Conservation (phyloP, 2,329 filamentous ascomycete species). For the Escovopsis weberi region DNA sequence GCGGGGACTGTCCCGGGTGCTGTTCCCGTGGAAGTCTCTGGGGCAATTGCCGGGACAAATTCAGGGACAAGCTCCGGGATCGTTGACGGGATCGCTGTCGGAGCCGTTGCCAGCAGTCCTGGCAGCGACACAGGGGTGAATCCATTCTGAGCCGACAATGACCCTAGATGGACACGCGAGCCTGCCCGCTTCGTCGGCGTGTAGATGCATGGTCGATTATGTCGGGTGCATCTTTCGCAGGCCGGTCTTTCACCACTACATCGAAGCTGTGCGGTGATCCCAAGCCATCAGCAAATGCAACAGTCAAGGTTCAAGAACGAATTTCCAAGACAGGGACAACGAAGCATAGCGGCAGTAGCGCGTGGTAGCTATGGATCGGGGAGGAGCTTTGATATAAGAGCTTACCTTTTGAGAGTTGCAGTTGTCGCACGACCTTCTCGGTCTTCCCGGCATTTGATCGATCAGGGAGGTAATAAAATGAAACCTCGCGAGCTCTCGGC, state of each 20-base stretch:
- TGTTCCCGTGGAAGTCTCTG: too few species aligned
- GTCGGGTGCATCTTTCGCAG: background rate
- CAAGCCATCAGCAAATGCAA: background rate
- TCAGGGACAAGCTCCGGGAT: too few species aligned
- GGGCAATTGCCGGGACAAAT: too few species aligned
- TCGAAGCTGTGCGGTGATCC: background rate
- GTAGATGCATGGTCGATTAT: background rate
- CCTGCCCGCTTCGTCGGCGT: background rate
- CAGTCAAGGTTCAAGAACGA: too few species aligned
- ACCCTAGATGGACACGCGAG: background rate
- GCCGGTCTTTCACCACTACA: background rate
- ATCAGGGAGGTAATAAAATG: background rate
- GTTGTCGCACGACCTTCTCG: conserved; percentile 1
- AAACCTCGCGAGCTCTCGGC: background rate
- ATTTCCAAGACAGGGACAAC: too few species aligned
- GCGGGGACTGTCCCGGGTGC: too few species aligned
- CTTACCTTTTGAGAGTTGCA: conserved; percentile 1
- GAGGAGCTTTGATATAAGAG: too few species aligned
- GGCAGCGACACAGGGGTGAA: background rate
- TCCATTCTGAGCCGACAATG: background rate
- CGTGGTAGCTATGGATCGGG: too few species aligned
- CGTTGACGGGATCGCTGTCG: too few species aligned
- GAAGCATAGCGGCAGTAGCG: too few species aligned
- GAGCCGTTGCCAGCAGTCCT: background rate
- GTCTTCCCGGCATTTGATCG: background rate